phyloP scores from a whole-genome alignment of 2,329 filamentous ascomycete species.

The Immersiporthe knoxdaviesiana region DNA sequence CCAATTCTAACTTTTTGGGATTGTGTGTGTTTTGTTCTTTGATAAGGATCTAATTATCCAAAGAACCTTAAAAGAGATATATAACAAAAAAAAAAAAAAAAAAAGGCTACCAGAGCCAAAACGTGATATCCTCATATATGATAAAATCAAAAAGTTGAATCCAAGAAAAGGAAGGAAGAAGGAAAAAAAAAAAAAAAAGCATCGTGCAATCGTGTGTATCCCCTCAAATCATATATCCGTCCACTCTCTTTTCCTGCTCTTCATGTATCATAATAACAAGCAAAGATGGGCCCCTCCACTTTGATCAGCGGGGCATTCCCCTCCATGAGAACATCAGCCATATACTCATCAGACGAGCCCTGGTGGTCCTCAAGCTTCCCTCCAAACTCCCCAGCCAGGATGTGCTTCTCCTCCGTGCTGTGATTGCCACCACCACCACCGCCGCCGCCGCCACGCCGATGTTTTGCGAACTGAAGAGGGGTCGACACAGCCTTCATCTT shows the following conservation, averaged over 20 bases:
- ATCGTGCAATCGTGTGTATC: neutral
- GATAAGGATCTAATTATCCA: neutral
- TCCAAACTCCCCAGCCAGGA: neutral
- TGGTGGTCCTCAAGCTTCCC: neutral
- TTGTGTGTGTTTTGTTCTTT: neutral
- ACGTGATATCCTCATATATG: neutral
- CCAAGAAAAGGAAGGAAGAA: neutral
- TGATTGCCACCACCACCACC: neutral
- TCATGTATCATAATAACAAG: conserved; percentile 24
- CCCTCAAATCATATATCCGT: neutral
- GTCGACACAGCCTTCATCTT: conserved; percentile 43
- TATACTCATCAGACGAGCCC: neutral
- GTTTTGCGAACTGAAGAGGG: conserved; percentile 44
- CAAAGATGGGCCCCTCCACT: conserved; percentile 21
- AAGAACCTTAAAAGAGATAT: neutral
- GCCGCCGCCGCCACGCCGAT: conserved; percentile 35
- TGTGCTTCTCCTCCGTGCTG: conserved; percentile 34
- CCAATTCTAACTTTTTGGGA: neutral
- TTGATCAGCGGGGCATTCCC: conserved; percentile 6
- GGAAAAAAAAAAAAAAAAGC: neutral
- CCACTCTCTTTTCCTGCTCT: neutral
- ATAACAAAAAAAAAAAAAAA: neutral
- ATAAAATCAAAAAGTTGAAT: neutral
- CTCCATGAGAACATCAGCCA: conserved; percentile 10
- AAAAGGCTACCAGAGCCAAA: neutral